phyloP scores from a whole-genome alignment of 2,329 filamentous ascomycete genomes.

The Hymenoscyphus occultus region DNA sequence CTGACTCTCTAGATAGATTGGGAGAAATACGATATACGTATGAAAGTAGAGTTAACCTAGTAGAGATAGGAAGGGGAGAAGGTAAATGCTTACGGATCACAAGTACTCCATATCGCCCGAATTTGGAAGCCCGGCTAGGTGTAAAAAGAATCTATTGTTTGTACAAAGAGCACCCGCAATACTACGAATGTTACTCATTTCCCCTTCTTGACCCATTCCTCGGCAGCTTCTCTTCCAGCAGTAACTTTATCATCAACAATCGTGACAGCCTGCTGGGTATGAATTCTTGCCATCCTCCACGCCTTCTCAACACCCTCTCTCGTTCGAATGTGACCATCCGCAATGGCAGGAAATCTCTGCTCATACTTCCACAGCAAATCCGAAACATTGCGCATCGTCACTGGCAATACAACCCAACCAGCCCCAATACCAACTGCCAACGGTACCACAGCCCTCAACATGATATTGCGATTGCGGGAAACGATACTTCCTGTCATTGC shows the following conservation, averaged over 20 bases:
- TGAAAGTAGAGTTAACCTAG: not conserved
- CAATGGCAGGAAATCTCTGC: constrained; percentile 78
- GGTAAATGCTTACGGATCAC: not conserved
- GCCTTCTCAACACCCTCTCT: constrained; percentile 67
- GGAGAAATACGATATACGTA: too few relatives aligned
- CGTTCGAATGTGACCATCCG: constrained; percentile 73
- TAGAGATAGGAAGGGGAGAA: not conserved
- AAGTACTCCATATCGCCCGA: not conserved
- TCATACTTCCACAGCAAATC: constrained; percentile 91
- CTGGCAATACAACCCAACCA: constrained; percentile 79
- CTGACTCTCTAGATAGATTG: too few relatives aligned
- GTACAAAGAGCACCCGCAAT: constrained; percentile 20
- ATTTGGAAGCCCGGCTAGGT: not conserved
- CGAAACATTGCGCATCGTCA: constrained; percentile 86
- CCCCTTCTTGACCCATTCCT: constrained; percentile 89
- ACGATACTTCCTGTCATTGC: constrained; percentile 95
- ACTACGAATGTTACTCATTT: constrained; percentile 28
- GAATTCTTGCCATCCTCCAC: constrained; percentile 70
- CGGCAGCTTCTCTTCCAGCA: constrained; percentile 70
- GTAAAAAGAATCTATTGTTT: constrained; percentile 23
- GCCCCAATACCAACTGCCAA: constrained; percentile 77
- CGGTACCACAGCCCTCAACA: constrained; percentile 75
- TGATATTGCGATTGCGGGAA: constrained; percentile 79
- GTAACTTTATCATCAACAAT: constrained; percentile 80
- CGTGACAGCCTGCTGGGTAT: constrained; percentile 65